Evolutionary conservation across 1,139 yeast species (phyloP).

Genomic region (Kodamaea plutei): DNA sequence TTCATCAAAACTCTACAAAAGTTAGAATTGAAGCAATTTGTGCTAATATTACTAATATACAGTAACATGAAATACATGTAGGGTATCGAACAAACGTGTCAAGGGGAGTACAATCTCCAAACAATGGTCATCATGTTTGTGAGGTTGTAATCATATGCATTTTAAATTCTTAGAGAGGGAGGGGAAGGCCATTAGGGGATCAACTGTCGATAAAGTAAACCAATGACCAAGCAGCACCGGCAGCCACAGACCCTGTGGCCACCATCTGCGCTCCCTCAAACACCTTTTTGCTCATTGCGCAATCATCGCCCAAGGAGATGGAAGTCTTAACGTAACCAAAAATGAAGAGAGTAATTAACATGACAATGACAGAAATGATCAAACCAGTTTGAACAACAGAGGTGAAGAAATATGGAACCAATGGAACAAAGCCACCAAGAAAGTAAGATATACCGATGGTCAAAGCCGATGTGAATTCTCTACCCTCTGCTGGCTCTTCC

Average conservation of each 20-base stretch:
- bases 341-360: conserved; percentile 79
- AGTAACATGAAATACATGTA: too few species aligned
- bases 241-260: conserved; percentile 89
- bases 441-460: conserved; percentile 75
- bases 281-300: conserved; percentile 57
- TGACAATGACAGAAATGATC: conserved; percentile 68
- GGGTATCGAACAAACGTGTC: too few species aligned
- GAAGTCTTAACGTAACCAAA: conserved; percentile 86
- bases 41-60: too few species aligned
- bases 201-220: conserved; percentile 66
- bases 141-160: too few species aligned
- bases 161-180: too few species aligned
- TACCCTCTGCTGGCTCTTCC: conserved; percentile 77
- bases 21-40: too few species aligned
- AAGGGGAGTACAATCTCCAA: too few species aligned
- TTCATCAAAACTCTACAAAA: too few species aligned
- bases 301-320: conserved; percentile 77
- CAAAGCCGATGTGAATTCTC: conserved; percentile 71
- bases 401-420: conserved; percentile 77
- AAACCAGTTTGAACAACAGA: conserved; percentile 71
- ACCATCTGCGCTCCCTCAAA: conserved; percentile 89
- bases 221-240: conserved; percentile 94
- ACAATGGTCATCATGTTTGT: too few species aligned
- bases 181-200: too few species aligned
- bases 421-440: conserved; percentile 78